Conservation (phyloP, 768 basidiomycete species). For the Tricholoma saponaceum region DNA sequence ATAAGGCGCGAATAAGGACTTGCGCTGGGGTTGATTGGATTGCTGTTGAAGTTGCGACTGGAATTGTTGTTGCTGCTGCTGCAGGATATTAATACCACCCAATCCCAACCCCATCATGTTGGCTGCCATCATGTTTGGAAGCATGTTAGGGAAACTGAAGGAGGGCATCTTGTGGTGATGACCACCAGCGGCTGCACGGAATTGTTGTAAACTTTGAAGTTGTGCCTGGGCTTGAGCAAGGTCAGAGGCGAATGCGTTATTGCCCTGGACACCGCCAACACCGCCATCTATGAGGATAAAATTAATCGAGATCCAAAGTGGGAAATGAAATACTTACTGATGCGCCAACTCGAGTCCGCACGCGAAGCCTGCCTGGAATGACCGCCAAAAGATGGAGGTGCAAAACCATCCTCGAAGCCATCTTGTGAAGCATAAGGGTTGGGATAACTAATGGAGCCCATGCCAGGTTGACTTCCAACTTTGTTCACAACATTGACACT, state of each 20-base stretch:
- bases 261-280: slow-evolving; percentile 63
- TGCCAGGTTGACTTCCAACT: slow-evolving; percentile 40
- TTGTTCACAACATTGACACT: slow-evolving; percentile 92
- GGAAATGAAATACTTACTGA: slow-evolving; percentile 52
- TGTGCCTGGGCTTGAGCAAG: slow-evolving; percentile 97
- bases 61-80: slow-evolving; percentile 93
- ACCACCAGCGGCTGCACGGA: slow-evolving; percentile 91
- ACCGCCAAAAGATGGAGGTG: slow-evolving; percentile 55
- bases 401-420: slow-evolving; percentile 78
- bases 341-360: slow-evolving; percentile 84
- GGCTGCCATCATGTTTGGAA: slow-evolving; percentile 95
- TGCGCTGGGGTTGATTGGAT: slow-evolving; percentile 88
- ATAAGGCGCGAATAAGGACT: slow-evolving; percentile 97
- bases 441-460: slow-evolving; percentile 47
- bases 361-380: slow-evolving; percentile 75
- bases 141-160: slow-evolving; percentile 97
- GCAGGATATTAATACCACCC: slow-evolving; percentile 78
- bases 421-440: slow-evolving; percentile 51
- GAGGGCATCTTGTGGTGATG: slow-evolving; percentile 97
- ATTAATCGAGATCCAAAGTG: not conserved
- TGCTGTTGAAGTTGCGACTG: slow-evolving; percentile 95
- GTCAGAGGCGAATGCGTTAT: slow-evolving; percentile 68
- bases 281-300: slow-evolving; percentile 56
- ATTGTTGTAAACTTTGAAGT: slow-evolving; percentile 92
- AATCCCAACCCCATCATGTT: slow-evolving; percentile 92